Conservation (phyloP, 495 filamentous ascomycete genomes). For the Neurospora sp. region DNA sequence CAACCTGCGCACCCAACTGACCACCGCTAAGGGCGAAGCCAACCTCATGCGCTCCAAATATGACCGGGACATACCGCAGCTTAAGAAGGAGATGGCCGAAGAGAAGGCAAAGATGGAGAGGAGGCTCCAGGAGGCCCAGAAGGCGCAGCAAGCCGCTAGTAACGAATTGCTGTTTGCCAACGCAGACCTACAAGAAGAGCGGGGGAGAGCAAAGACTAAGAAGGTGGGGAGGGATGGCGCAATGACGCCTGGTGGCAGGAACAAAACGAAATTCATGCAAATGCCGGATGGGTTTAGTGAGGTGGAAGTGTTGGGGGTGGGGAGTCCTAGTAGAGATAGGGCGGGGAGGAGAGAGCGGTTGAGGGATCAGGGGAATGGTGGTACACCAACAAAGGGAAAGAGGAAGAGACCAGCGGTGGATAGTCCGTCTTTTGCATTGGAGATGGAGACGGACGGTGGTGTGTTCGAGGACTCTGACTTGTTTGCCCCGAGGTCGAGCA, state of each 20-base stretch:
- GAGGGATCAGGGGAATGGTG: constrained; percentile 7
- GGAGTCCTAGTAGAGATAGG: constrained; percentile 32
- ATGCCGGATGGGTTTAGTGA: constrained; percentile 46
- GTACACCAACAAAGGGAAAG: constrained; percentile 40
- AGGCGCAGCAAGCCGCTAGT: constrained; percentile 33
- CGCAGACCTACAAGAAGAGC: constrained; percentile 40
- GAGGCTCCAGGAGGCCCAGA: constrained; percentile 32
- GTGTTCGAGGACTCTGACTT: background rate
- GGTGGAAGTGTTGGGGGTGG: constrained; percentile 29
- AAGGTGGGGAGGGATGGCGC: constrained; percentile 22
- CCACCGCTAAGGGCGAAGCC: constrained; percentile 38
- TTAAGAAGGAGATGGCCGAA: constrained; percentile 37
- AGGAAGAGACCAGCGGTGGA: constrained; percentile 41
- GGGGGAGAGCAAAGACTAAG: constrained; percentile 29
- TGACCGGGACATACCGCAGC: constrained; percentile 33
- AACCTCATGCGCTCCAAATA: constrained; percentile 43
- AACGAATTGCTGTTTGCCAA: constrained; percentile 45
- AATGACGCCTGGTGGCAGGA: constrained; percentile 37
- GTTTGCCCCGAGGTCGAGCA: background rate
- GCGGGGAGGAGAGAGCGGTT: constrained; percentile 20
- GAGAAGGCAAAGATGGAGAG: constrained; percentile 36
- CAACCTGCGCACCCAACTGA: constrained; percentile 33
- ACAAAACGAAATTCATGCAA: constrained; percentile 24
- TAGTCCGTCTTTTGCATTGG: constrained; percentile 39
- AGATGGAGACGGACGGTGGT: constrained; percentile 24